Conservation (phyloP, 805 yeast species). For the Wickerhamiella alocasiicola region DNA sequence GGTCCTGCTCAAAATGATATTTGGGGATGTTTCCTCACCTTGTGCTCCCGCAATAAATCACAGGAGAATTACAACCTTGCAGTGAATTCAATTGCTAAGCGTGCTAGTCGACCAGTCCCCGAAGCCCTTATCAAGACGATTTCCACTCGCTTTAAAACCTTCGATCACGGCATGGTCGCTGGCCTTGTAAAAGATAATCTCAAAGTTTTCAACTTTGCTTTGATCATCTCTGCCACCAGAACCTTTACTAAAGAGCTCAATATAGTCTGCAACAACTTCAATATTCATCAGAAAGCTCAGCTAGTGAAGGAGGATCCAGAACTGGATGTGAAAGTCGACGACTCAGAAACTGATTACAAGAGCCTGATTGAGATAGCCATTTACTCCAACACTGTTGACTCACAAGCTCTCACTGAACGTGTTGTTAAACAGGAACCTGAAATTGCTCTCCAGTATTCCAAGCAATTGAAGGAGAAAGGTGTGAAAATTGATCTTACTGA, state of each 20-base stretch:
- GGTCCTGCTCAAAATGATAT: slow-evolving; percentile 5
- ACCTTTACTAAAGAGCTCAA: not conserved
- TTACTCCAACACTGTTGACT: slow-evolving; percentile 11
- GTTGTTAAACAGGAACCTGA: slow-evolving; percentile 2
- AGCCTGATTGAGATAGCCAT: slow-evolving; percentile 14
- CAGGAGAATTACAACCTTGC: not conserved
- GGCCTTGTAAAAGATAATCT: not conserved
- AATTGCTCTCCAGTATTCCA: slow-evolving; percentile 11
- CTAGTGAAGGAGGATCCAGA: slow-evolving; percentile 2
- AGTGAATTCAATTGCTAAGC: not conserved
- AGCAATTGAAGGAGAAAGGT: slow-evolving; percentile 2
- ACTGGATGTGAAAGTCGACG: not conserved
- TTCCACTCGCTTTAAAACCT: not conserved
- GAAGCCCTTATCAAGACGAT: not conserved
- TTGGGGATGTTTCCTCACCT: slow-evolving; percentile 22
- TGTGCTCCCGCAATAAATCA: slow-evolving; percentile 9
- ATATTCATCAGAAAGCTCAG: not conserved
- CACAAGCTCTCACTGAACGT: slow-evolving; percentile 14
- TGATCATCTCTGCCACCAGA: slow-evolving; percentile 3
- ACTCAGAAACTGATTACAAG: not conserved
- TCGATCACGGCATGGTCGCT: not conserved
- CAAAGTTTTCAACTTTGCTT: not conserved
- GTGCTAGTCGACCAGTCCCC: not conserved
- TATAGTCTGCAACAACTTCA: not conserved
- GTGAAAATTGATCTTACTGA: slow-evolving; percentile 8